Evolutionary conservation across 2,329 filamentous ascomycete species (phyloP).

Genomic region (Penicillium freii): DNA sequence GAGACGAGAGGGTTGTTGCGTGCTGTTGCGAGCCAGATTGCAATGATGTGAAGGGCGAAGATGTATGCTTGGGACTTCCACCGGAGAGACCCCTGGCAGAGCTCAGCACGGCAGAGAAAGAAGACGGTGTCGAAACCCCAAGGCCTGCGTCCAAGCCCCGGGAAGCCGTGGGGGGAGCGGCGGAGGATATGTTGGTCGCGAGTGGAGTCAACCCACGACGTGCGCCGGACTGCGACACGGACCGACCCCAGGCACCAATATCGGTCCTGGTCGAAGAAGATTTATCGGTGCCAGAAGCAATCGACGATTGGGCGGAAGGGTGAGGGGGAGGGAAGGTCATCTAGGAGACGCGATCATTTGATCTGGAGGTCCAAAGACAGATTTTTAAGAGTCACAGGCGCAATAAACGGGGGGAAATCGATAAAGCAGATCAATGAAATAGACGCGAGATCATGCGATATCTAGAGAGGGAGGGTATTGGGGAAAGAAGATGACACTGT

Average conservation of each 20-base stretch:
- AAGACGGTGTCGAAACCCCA: conserved; percentile 48
- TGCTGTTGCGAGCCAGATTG: conserved; percentile 56
- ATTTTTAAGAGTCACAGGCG: conserved; percentile 30
- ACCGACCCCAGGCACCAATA: conserved; percentile 58
- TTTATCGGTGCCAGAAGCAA: conserved; percentile 52
- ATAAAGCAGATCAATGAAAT: conserved; percentile 15
- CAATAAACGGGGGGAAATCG: conserved; percentile 17
- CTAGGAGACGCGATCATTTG: conserved; percentile 55
- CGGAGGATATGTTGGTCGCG: conserved; percentile 51
- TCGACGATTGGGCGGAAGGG: conserved; percentile 52
- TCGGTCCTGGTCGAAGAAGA: conserved; percentile 47
- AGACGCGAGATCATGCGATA: conserved; percentile 9
- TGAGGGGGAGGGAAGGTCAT: conserved; percentile 57
- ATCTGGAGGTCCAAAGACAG: conserved; percentile 41
- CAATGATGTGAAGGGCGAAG: conserved; percentile 55
- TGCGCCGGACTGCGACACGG: conserved; percentile 54
- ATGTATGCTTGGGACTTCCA: conserved; percentile 55
- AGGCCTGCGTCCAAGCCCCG: conserved; percentile 45
- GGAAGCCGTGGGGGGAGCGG: conserved; percentile 42
- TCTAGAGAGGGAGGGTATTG: conserved; percentile 9
- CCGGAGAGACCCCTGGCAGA: conserved; percentile 51
- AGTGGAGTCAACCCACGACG: conserved; percentile 60
- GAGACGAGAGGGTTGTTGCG: conserved; percentile 55
- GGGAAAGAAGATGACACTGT: conserved; percentile 16
- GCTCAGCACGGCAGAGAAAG: conserved; percentile 54